Percentiles rank a stretch among this genome's conserved stretches.
Conservation (phyloP, 768 basidiomycete genomes). For the Lentinula detonsa region DNA sequence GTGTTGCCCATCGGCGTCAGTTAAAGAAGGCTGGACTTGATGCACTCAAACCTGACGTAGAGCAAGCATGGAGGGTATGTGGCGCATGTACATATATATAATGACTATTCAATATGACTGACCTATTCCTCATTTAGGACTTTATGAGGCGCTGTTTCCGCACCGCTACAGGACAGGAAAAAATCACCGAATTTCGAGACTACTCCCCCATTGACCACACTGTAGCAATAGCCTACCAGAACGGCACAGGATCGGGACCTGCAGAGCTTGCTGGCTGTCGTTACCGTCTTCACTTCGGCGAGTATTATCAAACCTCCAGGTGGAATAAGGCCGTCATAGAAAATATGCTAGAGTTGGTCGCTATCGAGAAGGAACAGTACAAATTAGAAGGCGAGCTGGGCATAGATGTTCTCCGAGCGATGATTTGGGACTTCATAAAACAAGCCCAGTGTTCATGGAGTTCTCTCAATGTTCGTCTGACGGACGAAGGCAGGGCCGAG, state of each 20-base stretch:
- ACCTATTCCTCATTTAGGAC: background rate
- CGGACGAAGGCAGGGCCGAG: no score
- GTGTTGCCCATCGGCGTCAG: background rate
- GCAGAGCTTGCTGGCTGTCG: background rate
- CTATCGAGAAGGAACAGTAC: background rate
- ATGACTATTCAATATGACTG: background rate
- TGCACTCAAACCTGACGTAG: background rate
- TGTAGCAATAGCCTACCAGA: background rate
- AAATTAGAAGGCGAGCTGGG: background rate
- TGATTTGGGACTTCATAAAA: background rate
- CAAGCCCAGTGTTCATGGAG: background rate
- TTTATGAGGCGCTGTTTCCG: background rate
- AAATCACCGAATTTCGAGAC: background rate
- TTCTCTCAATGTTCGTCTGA: no score
- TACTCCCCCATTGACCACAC: background rate
- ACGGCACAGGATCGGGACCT: background rate
- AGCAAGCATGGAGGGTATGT: background rate
- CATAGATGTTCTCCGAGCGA: background rate
- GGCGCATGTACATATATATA: background rate
- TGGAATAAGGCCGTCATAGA: background rate
- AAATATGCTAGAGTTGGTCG: background rate
- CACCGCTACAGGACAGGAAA: background rate
- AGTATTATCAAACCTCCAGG: background rate
- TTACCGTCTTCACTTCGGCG: background rate
- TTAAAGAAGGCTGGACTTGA: background rate